Evolutionary conservation across 2,329 filamentous ascomycete species (phyloP).

Genomic region (Aspergillus carbonarius): DNA sequence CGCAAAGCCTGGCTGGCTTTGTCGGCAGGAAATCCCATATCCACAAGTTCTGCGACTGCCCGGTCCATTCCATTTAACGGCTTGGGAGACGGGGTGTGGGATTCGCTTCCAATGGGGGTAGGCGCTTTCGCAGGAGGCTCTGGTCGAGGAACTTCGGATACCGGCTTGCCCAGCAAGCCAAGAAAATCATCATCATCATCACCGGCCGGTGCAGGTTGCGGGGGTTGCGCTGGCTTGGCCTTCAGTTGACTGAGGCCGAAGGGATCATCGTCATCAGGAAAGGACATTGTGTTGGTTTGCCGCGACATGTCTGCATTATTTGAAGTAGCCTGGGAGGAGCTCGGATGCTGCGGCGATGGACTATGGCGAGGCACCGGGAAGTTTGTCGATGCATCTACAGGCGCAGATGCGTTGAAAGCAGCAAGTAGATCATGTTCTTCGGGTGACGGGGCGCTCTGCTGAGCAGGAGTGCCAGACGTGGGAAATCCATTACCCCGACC

Average conservation of each 20-base stretch:
- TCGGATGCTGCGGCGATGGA: slow-evolving; percentile 29
- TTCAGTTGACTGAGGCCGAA: slow-evolving; percentile 74
- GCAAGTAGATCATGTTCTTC: slow-evolving; percentile 61
- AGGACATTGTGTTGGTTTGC: slow-evolving; percentile 27
- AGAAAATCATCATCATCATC: slow-evolving; percentile 63
- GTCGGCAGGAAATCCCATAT: slow-evolving; percentile 89
- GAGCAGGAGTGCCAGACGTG: slow-evolving; percentile 43
- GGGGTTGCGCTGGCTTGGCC: slow-evolving; percentile 48
- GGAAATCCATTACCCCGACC: slow-evolving; percentile 47
- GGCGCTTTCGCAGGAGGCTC: slow-evolving; percentile 26
- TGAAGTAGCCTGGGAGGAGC: slow-evolving; percentile 10
- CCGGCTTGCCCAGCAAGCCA: slow-evolving; percentile 60
- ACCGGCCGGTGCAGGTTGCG: slow-evolving; percentile 46
- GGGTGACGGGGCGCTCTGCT: slow-evolving; percentile 50
- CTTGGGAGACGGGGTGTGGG: slow-evolving; percentile 22
- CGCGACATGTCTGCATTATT: slow-evolving; percentile 19
- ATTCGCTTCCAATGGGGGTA: slow-evolving; percentile 15
- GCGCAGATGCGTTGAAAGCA: slow-evolving; percentile 60
- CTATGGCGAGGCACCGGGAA: slow-evolving; percentile 51
- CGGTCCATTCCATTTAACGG: slow-evolving; percentile 63
- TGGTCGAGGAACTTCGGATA: slow-evolving; percentile 50
- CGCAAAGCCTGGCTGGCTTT: slow-evolving; percentile 77
- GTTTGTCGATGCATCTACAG: slow-evolving; percentile 60
- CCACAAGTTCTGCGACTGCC: slow-evolving; percentile 82
- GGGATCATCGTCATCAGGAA: slow-evolving; percentile 69